phyloP scores from a whole-genome alignment of 345 rosid species.

The Arabidopsis arenosa region DNA sequence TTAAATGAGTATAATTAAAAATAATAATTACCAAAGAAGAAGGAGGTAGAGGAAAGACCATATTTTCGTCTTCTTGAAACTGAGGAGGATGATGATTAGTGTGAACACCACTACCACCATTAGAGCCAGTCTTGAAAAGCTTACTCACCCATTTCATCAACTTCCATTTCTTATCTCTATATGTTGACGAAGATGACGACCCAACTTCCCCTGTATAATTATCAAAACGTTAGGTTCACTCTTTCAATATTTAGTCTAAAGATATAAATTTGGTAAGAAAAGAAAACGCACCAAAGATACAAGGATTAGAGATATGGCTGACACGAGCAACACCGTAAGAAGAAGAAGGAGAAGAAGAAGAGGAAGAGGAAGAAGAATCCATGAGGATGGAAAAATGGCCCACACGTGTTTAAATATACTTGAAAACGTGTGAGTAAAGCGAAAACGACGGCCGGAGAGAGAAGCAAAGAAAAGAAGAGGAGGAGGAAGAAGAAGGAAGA shows the following conservation, averaged over 20 bases:
- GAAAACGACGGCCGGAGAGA: slow-evolving; percentile 50
- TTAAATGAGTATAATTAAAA: slow-evolving; percentile 2
- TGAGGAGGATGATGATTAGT: slow-evolving; percentile 59
- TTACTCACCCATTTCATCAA: slow-evolving; percentile 93
- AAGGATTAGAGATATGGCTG: slow-evolving; percentile 76
- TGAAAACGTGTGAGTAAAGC: slow-evolving; percentile 42
- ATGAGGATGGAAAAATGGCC: slow-evolving; percentile 43
- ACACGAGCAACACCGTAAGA: slow-evolving; percentile 44
- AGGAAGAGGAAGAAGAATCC: slow-evolving; percentile 52
- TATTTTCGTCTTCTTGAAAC: slow-evolving; percentile 81
- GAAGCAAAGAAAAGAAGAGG: slow-evolving; percentile 38
- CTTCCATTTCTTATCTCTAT: slow-evolving; percentile 79
- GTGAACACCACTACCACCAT: slow-evolving; percentile 49
- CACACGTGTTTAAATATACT: slow-evolving; percentile 38
- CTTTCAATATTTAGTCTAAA: not conserved
- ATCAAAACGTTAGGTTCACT: slow-evolving; percentile 24
- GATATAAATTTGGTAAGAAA: not conserved
- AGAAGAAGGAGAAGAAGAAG: slow-evolving; percentile 27
- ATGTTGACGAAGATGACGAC: slow-evolving; percentile 53
- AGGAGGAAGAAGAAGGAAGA: slow-evolving; percentile 30
- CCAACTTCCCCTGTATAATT: slow-evolving; percentile 68
- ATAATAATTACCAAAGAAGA: slow-evolving; percentile 61
- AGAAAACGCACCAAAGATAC: slow-evolving; percentile 66
- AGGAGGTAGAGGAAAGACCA: slow-evolving; percentile 69
- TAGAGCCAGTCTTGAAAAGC: slow-evolving; percentile 69